Evolutionary conservation across 208 protist genomes (phyloP).

Genomic region (Trypanosoma melophagium): DNA sequence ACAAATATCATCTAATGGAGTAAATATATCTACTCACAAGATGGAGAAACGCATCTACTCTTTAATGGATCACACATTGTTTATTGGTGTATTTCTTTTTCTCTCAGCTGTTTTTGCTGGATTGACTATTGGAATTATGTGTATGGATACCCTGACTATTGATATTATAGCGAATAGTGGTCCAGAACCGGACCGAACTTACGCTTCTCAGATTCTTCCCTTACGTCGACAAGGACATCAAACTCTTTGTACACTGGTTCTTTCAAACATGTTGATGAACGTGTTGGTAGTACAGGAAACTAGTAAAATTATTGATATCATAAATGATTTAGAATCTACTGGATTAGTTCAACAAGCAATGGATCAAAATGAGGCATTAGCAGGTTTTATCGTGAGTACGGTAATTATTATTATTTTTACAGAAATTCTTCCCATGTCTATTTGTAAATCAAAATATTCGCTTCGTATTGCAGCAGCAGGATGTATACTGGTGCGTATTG

Average conservation of each 20-base stretch:
- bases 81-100: slow-evolving; percentile 56
- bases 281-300: slow-evolving; percentile 86
- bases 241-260: slow-evolving; percentile 85
- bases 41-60: slow-evolving; percentile 58
- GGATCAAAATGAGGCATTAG: slow-evolving; percentile 33
- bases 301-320: slow-evolving; percentile 41
- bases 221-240: slow-evolving; percentile 78
- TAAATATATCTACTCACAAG: not conserved
- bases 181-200: slow-evolving; percentile 67
- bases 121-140: slow-evolving; percentile 90
- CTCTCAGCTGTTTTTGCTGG: slow-evolving; percentile 88
- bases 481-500: slow-evolving; percentile 68
- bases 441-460: slow-evolving; percentile 89
- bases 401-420: slow-evolving; percentile 84
- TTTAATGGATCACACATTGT: slow-evolving; percentile 57
- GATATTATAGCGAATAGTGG: slow-evolving; percentile 89
- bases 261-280: slow-evolving; percentile 89
- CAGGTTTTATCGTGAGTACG: slow-evolving; percentile 71
- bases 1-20: not conserved
- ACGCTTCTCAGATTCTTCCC: slow-evolving; percentile 74
- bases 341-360: slow-evolving; percentile 1
- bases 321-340: slow-evolving; percentile 35
- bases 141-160: slow-evolving; percentile 81
- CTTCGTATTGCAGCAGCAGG: slow-evolving; percentile 77
- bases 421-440: slow-evolving; percentile 86